These are phyloP conservation scores for Podospora bellae-mahoneyi DNA, from an alignment of 495 filamentous ascomycete species.

Conservation along the genomic window DNA sequence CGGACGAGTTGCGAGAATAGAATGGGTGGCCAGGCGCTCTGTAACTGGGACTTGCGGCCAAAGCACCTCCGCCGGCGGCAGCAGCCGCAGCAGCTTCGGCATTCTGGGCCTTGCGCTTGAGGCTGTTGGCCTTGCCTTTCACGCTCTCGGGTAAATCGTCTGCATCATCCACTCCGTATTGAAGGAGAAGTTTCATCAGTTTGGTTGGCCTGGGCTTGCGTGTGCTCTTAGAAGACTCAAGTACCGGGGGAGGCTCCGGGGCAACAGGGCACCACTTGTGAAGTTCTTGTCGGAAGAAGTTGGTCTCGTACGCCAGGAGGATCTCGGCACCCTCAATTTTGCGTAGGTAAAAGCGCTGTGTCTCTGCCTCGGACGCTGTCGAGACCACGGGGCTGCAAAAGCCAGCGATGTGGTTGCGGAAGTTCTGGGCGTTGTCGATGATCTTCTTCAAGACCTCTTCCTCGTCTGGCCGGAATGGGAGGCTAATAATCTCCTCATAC, in stretches of 20 bases:
- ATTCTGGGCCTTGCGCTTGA: conserved; percentile 54
- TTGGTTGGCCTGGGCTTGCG: conserved; percentile 96
- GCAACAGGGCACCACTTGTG: conserved; percentile 96
- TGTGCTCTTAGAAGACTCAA: conserved; percentile 86
- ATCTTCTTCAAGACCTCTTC: conserved; percentile 80
- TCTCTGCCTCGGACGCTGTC: conserved; percentile 80
- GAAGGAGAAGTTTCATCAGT: conserved; percentile 89
- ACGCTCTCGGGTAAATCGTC: conserved; percentile 83
- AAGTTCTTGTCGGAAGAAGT: conserved; percentile 93
- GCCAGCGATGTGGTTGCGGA: conserved; percentile 74
- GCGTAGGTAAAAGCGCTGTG: conserved; percentile 93
- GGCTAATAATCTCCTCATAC: conserved; percentile 74
- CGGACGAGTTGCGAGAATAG: conserved; percentile 35
- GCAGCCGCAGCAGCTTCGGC: conserved; percentile 42
- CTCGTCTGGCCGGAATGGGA: conserved; percentile 97
- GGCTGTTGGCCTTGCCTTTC: conserved; percentile 67
- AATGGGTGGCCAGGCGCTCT: conserved; percentile 32
- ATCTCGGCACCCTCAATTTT: conserved; percentile 99
- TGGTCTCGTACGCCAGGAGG: conserved; percentile 85
- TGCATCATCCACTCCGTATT: conserved; percentile 78
- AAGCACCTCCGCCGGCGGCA: conserved; percentile 19
- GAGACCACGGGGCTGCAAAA: conserved; percentile 78
- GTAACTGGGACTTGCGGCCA: conserved; percentile 38
- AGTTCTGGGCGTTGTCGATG: conserved; percentile 75
- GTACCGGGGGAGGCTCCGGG: conserved; percentile 73